These are phyloP conservation scores for Clonostachys byssicola DNA, from an alignment of 2,329 filamentous ascomycete genomes.

Conservation along the genomic window DNA sequence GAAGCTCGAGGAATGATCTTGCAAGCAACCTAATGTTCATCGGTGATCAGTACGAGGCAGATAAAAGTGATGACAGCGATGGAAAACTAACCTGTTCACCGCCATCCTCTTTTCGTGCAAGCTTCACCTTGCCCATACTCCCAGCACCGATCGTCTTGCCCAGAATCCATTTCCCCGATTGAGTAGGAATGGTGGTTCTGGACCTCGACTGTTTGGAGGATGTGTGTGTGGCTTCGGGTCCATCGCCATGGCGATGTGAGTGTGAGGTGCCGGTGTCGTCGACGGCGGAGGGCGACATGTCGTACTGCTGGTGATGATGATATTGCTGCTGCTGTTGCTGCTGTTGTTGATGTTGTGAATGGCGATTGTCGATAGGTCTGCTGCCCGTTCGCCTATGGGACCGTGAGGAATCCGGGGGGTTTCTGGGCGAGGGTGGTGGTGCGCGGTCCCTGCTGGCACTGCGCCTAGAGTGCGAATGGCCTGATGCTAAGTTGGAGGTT, in stretches of 20 bases:
- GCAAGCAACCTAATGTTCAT: slow-evolving; percentile 69
- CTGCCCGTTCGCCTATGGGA: slow-evolving; percentile 32
- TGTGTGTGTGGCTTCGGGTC: slow-evolving; percentile 30
- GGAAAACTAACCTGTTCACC: slow-evolving; percentile 72
- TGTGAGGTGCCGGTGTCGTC: not conserved
- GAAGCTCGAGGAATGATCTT: slow-evolving; percentile 95
- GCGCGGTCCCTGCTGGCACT: slow-evolving; percentile 61
- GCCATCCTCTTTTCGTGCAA: slow-evolving; percentile 85
- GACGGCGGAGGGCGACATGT: not conserved
- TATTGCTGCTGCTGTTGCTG: slow-evolving; percentile 7
- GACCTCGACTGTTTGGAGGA: slow-evolving; percentile 47
- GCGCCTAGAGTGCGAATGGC: slow-evolving; percentile 46
- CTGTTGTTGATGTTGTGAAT: slow-evolving; percentile 19
- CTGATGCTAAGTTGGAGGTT: slow-evolving; percentile 58
- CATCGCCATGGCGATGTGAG: slow-evolving; percentile 40
- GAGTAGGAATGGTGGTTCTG: slow-evolving; percentile 81
- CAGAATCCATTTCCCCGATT: slow-evolving; percentile 88
- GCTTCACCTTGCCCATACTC: slow-evolving; percentile 98
- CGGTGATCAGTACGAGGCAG: slow-evolving; percentile 7
- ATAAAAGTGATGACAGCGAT: slow-evolving; percentile 3
- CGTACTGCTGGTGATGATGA: not conserved
- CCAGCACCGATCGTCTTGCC: slow-evolving; percentile 97
- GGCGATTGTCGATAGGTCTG: slow-evolving; percentile 14
- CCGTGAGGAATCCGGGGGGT: slow-evolving; percentile 24
- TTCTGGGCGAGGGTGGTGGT: slow-evolving; percentile 44